A percentile compares a stretch with the other conserved stretches of the same genome.
Conservation (phyloP, 2,329 filamentous ascomycete genomes). For the Ambrosiella beaveri region DNA sequence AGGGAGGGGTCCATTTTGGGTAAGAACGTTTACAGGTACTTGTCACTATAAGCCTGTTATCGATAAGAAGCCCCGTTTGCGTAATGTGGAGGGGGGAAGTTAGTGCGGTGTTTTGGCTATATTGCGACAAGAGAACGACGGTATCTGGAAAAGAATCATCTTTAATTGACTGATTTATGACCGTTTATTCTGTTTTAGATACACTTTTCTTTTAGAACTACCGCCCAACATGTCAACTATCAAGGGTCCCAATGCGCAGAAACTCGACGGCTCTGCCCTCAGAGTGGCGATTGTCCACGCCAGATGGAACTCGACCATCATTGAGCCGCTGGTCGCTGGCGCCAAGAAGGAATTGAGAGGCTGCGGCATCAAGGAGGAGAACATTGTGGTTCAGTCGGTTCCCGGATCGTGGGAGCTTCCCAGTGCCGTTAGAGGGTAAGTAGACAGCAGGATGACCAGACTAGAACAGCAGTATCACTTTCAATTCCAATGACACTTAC, state of each 20-base stretch:
- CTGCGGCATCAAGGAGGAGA: slow-evolving; percentile 68
- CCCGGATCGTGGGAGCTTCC: slow-evolving; percentile 92
- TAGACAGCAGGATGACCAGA: slow-evolving; percentile 4
- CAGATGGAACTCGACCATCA: slow-evolving; percentile 82
- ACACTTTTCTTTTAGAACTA: background rate
- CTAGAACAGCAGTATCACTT: background rate
- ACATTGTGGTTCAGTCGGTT: slow-evolving; percentile 78
- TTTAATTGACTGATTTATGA: too few species aligned
- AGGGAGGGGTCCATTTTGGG: background rate
- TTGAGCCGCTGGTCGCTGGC: slow-evolving; percentile 67
- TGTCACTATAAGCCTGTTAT: background rate
- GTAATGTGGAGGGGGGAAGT: background rate
- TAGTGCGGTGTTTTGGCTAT: background rate
- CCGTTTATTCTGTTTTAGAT: background rate
- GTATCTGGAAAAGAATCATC: too few species aligned
- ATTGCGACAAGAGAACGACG: too few species aligned
- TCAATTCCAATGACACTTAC: background rate
- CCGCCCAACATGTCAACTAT: slow-evolving; percentile 17
- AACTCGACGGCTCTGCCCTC: slow-evolving; percentile 52
- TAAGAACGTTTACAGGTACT: background rate
- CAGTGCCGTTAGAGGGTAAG: slow-evolving; percentile 69
- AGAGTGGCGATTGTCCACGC: slow-evolving; percentile 92
- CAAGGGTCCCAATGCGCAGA: slow-evolving; percentile 39
- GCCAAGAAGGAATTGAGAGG: slow-evolving; percentile 60
- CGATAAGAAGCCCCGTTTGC: slow-evolving; percentile 1